Evolutionary conservation across 495 filamentous ascomycete species (phyloP), one percentile per base, ranked within the genome.

Genomic region (Schizothecium vesticola): DNA sequence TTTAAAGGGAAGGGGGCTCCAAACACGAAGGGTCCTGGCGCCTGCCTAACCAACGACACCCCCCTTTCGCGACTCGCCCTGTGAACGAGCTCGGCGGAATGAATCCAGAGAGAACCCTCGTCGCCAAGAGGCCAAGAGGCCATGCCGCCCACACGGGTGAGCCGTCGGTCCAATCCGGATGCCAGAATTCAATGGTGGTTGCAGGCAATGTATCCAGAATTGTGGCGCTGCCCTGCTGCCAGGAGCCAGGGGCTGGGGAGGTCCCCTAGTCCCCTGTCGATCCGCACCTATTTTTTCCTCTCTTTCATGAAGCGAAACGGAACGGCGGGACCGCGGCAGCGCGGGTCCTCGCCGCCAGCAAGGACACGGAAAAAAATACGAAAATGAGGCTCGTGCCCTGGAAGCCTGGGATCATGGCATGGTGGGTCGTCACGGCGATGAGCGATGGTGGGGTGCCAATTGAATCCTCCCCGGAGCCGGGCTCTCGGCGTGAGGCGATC

Each of bases 171-270:
- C 66, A 65, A 65, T 65, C 61, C 28, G 29, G 43, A 5, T 6
- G 51, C 23, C n/a, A 22, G 24, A 51, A 51, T 51, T 8, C 43
- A 4, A 19, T 51, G 43, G 8, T 28, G 29, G 23, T n/a, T 23
- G 25, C 62, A 26, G 58, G 67, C 61, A 69, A 65, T 69, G 67
- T 57, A 59, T 69, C 67, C 62, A 69, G 67, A 36, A 60, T 64
- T 26, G 60, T 59, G 67, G 67, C 60, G 65, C 65, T 29, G 65
- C 59, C 1, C 19, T 51, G 43, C 43, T 51, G 28, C 21, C 61
- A 29, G 22, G 31, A 65, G 28, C 28, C 56, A 43, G 56, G 56
- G 63, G 51, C 28, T 25, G 24, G 23, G 16, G 58, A 33, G 66
- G 55, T 23, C 66, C 66, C 66, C 26, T 59, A 59, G 55, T 23